Percentiles rank a stretch among this genome's conserved stretches.
These are phyloP conservation scores for Oemleria cerasiformis DNA, from an alignment of 306 rosid genomes.

Conservation along the genomic window DNA sequence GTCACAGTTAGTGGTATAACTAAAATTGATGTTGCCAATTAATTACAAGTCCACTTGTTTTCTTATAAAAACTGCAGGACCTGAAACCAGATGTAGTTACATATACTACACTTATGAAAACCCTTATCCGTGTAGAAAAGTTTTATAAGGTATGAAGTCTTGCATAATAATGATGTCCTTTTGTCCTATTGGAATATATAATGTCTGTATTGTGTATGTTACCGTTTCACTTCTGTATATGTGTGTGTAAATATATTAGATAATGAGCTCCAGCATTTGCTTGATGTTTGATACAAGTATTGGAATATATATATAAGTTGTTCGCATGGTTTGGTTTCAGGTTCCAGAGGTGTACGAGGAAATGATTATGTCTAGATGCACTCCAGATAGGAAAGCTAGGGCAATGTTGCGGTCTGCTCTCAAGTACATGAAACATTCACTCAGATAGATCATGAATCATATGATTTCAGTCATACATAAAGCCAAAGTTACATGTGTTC, in stretches of 20 bases:
- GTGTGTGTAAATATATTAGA: neutral
- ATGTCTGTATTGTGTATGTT: neutral
- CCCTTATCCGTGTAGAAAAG: constrained; percentile 78
- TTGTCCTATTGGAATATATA: neutral
- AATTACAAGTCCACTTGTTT: constrained; percentile 21
- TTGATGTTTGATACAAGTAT: neutral
- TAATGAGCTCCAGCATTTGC: constrained; percentile 14
- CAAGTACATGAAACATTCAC: constrained; percentile 72
- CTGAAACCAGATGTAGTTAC: constrained; percentile 87
- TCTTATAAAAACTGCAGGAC: constrained; percentile 45
- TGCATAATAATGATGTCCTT: neutral
- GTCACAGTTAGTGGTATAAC: neutral
- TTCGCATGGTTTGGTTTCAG: constrained; percentile 49
- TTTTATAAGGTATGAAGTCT: constrained; percentile 52
- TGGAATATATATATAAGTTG: neutral
- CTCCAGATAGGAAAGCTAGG: constrained; percentile 90
- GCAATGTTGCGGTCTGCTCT: constrained; percentile 94
- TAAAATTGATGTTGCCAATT: constrained; percentile 10
- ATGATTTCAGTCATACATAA: constrained; percentile 21
- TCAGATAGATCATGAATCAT: constrained; percentile 46
- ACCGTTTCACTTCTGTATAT: neutral
- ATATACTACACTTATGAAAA: constrained; percentile 95
- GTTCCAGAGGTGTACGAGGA: constrained; percentile 93
- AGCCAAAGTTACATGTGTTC: constrained; percentile 12
- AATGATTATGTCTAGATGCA: constrained; percentile 75